Evolutionary conservation across 2,329 filamentous ascomycete genomes (phyloP), one percentile per base, ranked within the genome.

Genomic region (Huntiella moniliformis): DNA sequence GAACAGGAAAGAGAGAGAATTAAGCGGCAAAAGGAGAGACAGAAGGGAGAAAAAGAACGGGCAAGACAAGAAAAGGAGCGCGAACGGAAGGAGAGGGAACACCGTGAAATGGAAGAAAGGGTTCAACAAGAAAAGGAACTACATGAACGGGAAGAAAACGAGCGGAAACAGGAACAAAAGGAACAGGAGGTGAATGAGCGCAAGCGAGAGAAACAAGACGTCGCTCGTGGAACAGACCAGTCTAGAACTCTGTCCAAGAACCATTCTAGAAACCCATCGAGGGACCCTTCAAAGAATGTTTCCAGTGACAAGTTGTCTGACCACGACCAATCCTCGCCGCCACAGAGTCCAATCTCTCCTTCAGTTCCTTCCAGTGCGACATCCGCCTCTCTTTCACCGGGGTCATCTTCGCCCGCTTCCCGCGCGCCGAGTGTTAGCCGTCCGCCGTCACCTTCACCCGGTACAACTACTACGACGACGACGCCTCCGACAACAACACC

Each of bases 41-140:
- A 28, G 22, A 43, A 33, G 41, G 13, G 41, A 34, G 35, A 33
- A 31, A 28, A 5, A 33, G 12, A 13, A 11, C 31, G 28, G 13
- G 13, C 28, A 28, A 28, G 22, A 28, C 22, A 28, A 28, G 22
- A 36, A 8, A 41, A 32, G 11, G 44, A 37, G 36, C 18, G 37
- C 8, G 38, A 41, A 36, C 31, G 33, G 10, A 43, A 35, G 33
- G 33, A 43, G 37, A 41, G n/a, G 35, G 37, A 44, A 31, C 15
- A 22, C 6, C 41, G 41, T 2, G 28, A 43, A 35, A 34, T 34
- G 5, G 22, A 31, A 41, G 8, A 12, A 7, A 15, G 40, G 13
- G 18, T 16, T 3, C 33, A 40, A 33, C 31, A 39, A 11, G 32
- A 42, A 10, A 46, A 15, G 28, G 37, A 22, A 38, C 13, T 10